Evolutionary conservation across 495 filamentous ascomycete species (phyloP).

Genomic region (Amorphotheca resinae): DNA sequence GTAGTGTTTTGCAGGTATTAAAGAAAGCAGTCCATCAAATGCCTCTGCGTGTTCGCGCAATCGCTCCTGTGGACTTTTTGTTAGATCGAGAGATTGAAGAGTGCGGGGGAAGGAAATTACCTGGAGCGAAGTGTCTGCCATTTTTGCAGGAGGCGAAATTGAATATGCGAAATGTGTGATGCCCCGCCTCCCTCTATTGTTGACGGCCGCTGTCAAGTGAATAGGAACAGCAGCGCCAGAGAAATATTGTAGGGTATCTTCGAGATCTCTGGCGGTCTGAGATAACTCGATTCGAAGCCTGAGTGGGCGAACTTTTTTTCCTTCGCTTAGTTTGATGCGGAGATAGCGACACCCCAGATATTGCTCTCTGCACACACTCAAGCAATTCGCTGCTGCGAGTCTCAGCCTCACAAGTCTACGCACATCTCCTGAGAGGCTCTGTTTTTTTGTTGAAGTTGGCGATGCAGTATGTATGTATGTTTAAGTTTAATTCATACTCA

Average conservation of each 20-base stretch:
- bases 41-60: constrained; percentile 73
- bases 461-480: too few species aligned
- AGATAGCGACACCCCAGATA: background rate
- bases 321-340: background rate
- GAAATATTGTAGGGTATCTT: background rate
- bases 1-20: constrained; percentile 89
- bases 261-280: background rate
- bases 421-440: too few species aligned
- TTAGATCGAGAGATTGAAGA: constrained; percentile 10
- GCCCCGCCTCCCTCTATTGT: too few species aligned
- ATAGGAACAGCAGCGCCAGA: too few species aligned
- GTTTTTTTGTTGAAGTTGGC: too few species aligned
- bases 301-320: background rate
- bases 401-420: too few species aligned
- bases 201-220: background rate
- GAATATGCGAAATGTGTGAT: background rate
- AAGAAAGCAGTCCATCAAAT: constrained; percentile 81
- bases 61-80: constrained; percentile 48
- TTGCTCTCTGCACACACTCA: background rate
- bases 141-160: constrained; percentile 4
- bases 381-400: too few species aligned
- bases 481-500: too few species aligned
- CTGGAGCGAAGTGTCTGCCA: constrained; percentile 18
- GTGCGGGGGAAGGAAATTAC: constrained; percentile 16
- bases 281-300: background rate